Conservation (phyloP, 768 basidiomycete genomes). For the Termitomyces eurrhizus region DNA sequence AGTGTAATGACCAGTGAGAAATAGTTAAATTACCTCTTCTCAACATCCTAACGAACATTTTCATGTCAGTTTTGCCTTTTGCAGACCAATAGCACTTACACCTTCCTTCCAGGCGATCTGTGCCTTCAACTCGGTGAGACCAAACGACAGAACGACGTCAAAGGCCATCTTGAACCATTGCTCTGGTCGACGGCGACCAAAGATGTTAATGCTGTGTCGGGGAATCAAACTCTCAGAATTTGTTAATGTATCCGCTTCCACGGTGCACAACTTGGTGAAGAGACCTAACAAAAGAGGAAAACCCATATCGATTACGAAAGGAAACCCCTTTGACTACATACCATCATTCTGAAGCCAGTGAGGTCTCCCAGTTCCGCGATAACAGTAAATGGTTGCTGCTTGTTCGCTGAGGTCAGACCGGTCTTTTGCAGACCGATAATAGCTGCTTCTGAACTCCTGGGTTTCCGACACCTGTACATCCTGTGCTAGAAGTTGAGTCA, state of each 20-base stretch:
- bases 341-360: not conserved
- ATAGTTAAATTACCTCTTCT: not conserved
- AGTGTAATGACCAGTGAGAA: not conserved
- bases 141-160: conserved; percentile 46
- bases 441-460: conserved; percentile 18
- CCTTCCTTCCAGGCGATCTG: conserved; percentile 40
- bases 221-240: conserved; percentile 1
- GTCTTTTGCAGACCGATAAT: not conserved
- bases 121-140: conserved; percentile 49
- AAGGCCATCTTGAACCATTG: conserved; percentile 29
- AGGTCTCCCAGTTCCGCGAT: conserved; percentile 22
- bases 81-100: not conserved
- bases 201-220: not conserved
- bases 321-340: not conserved
- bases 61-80: not conserved
- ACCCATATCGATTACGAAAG: conserved; percentile 13
- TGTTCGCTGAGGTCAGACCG: not conserved
- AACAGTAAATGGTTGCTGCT: conserved; percentile 15
- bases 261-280: conserved; percentile 10
- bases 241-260: conserved; percentile 17
- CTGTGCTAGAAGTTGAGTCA: conserved; percentile 18
- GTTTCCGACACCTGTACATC: conserved; percentile 29
- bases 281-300: conserved; percentile 11
- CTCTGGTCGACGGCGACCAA: not conserved
- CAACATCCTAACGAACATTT: not conserved